Evolutionary conservation across 2,329 filamentous ascomycete genomes (phyloP).

Genomic region (Penicillium frequentans): DNA sequence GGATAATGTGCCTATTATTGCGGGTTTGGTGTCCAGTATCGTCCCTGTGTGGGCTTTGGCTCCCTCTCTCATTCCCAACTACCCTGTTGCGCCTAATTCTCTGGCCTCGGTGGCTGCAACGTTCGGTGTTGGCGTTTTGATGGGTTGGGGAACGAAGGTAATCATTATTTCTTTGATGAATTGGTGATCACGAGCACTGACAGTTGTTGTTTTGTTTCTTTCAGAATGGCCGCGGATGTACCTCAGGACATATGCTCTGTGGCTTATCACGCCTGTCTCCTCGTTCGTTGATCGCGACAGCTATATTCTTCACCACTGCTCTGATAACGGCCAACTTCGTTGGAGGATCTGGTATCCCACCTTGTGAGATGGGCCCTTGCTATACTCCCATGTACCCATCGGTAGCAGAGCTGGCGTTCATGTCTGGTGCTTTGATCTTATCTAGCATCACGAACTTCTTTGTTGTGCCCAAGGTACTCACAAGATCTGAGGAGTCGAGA

Average conservation of each 20-base stretch:
- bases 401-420: conserved; percentile 32
- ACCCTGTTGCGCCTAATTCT: conserved; percentile 38
- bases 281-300: conserved; percentile 51
- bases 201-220: neutral
- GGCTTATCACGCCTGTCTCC: conserved; percentile 51
- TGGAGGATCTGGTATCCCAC: conserved; percentile 39
- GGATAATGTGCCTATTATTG: conserved; percentile 47
- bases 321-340: conserved; percentile 44
- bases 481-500: conserved; percentile 32
- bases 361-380: conserved; percentile 45
- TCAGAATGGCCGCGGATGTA: conserved; percentile 52
- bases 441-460: conserved; percentile 33
- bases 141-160: conserved; percentile 57
- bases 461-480: conserved; percentile 32
- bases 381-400: conserved; percentile 49
- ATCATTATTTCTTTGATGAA: conserved; percentile 2
- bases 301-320: conserved; percentile 45
- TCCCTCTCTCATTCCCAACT: conserved; percentile 48
- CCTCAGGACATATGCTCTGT: conserved; percentile 58
- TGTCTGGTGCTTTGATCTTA: conserved; percentile 32
- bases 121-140: conserved; percentile 43
- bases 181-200: neutral
- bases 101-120: conserved; percentile 39
- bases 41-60: conserved; percentile 42
- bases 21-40: conserved; percentile 48